A percentile compares a stretch with the other conserved stretches of the same genome.
These are phyloP conservation scores for Senecio squalidus DNA, from an alignment of 140 eudicot species.

Conservation along the genomic window DNA sequence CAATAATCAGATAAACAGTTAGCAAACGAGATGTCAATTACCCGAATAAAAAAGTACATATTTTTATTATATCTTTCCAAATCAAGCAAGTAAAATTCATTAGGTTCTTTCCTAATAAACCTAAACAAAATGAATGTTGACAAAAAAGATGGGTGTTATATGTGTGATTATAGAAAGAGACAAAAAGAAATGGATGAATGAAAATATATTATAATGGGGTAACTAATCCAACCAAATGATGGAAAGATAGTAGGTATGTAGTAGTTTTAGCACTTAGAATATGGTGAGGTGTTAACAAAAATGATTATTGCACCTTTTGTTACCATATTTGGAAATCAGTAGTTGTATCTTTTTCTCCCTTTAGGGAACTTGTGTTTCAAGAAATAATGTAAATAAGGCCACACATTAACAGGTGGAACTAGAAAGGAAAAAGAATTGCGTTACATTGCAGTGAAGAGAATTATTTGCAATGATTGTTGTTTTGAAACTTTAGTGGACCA, in stretches of 20 bases:
- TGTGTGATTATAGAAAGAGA: slow-evolving; percentile 31
- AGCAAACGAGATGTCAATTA: too few species aligned
- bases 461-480: slow-evolving; percentile 23
- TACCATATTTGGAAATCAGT: slow-evolving; percentile 17
- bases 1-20: too few species aligned
- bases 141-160: slow-evolving; percentile 8
- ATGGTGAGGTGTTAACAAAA: slow-evolving; percentile 4
- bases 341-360: slow-evolving; percentile 15
- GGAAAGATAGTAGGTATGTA: slow-evolving; percentile 19
- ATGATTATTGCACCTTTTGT: slow-evolving; percentile 14
- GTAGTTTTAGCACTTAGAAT: slow-evolving; percentile 21
- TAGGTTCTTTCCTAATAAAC: slow-evolving; percentile 9
- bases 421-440: slow-evolving; percentile 11
- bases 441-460: slow-evolving; percentile 32
- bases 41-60: neutral
- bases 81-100: slow-evolving; percentile 8
- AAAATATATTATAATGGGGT: neutral
- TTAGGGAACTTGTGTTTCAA: slow-evolving; percentile 25
- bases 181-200: slow-evolving; percentile 16
- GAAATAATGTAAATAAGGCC: slow-evolving; percentile 9
- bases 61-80: neutral
- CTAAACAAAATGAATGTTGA: slow-evolving; percentile 5
- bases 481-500: slow-evolving; percentile 21
- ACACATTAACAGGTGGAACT: slow-evolving; percentile 23
- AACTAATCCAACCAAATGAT: slow-evolving; percentile 31